phyloP scores from a whole-genome alignment of 2,329 filamentous ascomycete genomes.

The Westerdykella ornata region DNA sequence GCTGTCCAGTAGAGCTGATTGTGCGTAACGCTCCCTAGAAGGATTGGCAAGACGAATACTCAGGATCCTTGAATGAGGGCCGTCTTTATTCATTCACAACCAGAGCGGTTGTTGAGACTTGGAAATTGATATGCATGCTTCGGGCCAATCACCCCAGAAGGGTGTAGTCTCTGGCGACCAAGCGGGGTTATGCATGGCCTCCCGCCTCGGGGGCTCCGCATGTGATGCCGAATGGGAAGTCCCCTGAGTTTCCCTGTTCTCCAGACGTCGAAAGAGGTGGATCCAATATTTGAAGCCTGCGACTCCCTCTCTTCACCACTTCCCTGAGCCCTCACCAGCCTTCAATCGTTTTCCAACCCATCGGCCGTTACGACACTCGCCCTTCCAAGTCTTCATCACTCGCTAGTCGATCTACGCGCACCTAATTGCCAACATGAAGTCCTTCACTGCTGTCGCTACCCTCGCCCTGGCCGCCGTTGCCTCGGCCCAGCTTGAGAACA shows the following conservation, averaged over 20 bases:
- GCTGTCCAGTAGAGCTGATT: too few relatives aligned
- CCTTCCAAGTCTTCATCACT: constrained; percentile 7
- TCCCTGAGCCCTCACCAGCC: neutral
- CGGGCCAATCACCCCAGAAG: neutral
- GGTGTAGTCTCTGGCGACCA: neutral
- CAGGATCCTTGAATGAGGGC: neutral
- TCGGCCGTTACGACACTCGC: constrained; percentile 7
- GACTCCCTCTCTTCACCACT: neutral
- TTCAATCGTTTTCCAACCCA: constrained; percentile 8
- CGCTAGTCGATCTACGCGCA: constrained; percentile 9
- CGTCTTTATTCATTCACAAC: neutral
- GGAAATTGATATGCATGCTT: neutral
- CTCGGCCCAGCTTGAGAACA: constrained; percentile 41
- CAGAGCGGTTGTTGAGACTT: neutral
- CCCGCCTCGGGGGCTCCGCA: constrained; percentile 8
- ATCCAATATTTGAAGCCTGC: constrained; percentile 7
- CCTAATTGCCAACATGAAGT: constrained; percentile 32
- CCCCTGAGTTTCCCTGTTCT: constrained; percentile 2
- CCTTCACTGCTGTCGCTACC: constrained; percentile 32
- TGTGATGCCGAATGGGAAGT: constrained; percentile 16
- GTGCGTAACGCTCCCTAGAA: too few relatives aligned
- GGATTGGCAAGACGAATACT: neutral
- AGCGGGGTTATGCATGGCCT: constrained; percentile 3
- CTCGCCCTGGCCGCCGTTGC: constrained; percentile 42
- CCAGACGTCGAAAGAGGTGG: constrained; percentile 1